Evolutionary conservation across 306 rosid species (phyloP).

Genomic region (Aeschynomene evenia): DNA sequence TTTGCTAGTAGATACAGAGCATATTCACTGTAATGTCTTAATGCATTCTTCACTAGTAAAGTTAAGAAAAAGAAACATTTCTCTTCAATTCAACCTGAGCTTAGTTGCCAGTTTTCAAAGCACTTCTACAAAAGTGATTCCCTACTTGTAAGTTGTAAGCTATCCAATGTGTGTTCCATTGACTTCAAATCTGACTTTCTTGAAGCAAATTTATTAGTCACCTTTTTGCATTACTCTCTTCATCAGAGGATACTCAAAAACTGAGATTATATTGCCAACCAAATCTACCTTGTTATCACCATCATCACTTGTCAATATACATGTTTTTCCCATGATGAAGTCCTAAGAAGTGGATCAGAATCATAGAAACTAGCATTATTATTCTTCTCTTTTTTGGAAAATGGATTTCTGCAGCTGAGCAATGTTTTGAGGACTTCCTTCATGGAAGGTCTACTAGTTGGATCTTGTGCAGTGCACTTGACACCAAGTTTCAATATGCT

Average conservation of each 20-base stretch:
- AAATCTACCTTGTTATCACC: neutral
- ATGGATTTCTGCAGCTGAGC: constrained; percentile 8
- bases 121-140: neutral
- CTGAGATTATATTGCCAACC: neutral
- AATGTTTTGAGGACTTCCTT: constrained; percentile 39
- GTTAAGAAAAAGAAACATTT: too few species aligned
- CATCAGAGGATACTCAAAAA: neutral
- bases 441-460: constrained; percentile 31
- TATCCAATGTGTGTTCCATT: neutral
- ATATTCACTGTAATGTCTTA: too few species aligned
- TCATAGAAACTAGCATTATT: constrained; percentile 6
- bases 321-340: constrained; percentile 24
- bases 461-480: constrained; percentile 49
- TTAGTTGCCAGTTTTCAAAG: neutral
- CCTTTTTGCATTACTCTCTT: neutral
- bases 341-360: constrained; percentile 45
- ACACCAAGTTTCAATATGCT: constrained; percentile 64
- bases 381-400: constrained; percentile 2
- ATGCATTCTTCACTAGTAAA: too few species aligned
- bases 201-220: neutral
- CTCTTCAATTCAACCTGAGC: too few species aligned
- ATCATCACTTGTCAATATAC: neutral
- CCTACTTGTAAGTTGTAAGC: neutral
- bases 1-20: too few species aligned
- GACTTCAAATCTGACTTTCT: neutral